Evolutionary conservation across 371 early-diverging fungal genomes (phyloP).

Genomic region (Aphelidium insulamus): DNA sequence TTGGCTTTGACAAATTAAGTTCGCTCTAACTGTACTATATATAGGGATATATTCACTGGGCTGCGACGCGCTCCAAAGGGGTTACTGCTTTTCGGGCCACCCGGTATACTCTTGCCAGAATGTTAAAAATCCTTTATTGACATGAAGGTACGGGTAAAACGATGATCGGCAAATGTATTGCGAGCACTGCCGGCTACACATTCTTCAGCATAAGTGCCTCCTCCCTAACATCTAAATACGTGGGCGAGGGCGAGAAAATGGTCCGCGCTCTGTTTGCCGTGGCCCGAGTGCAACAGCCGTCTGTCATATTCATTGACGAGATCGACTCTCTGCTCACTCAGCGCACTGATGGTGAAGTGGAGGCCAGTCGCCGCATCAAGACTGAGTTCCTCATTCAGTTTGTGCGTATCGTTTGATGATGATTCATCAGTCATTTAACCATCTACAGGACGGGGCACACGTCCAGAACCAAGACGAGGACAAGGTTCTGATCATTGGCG

Average conservation of each 20-base stretch:
- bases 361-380: conserved; percentile 69
- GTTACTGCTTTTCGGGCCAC: conserved; percentile 58
- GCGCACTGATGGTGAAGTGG: conserved; percentile 72
- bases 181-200: conserved; percentile 58
- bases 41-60: conserved; percentile 54
- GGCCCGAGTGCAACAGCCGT: conserved; percentile 62
- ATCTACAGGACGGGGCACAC: conserved; percentile 40
- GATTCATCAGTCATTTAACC: not conserved
- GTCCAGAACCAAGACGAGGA: conserved; percentile 42
- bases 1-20: conserved; percentile 1
- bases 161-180: conserved; percentile 78
- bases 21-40: conserved; percentile 1
- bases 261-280: conserved; percentile 78
- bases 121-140: conserved; percentile 12
- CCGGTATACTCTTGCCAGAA: conserved; percentile 21
- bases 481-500: conserved; percentile 63
- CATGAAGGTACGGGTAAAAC: conserved; percentile 75
- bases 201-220: conserved; percentile 81
- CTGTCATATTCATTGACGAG: conserved; percentile 73
- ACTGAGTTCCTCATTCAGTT: conserved; percentile 67
- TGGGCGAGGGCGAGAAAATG: conserved; percentile 93
- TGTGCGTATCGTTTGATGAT: conserved; percentile 6
- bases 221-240: conserved; percentile 83
- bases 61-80: conserved; percentile 71
- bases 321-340: conserved; percentile 82